These are phyloP conservation scores for Neodidymelliopsis sp. DNA, from an alignment of 2,329 filamentous ascomycete species.

Conservation along the genomic window DNA sequence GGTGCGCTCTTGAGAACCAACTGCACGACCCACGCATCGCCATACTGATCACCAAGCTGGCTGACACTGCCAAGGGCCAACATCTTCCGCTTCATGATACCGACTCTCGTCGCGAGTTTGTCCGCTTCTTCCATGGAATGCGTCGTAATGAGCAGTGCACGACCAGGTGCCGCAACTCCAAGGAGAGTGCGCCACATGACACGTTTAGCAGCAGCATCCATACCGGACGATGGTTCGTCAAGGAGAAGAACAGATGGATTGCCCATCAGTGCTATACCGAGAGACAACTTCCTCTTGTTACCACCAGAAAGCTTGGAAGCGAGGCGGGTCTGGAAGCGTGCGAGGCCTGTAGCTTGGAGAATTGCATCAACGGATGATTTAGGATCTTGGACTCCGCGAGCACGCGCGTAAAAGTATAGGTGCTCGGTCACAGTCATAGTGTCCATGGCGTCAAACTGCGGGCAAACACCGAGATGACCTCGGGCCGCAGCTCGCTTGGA, in stretches of 20 bases:
- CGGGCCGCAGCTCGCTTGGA: conserved; percentile 75
- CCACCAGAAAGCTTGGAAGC: conserved; percentile 83
- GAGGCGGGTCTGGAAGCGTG: conserved; percentile 74
- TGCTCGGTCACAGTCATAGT: conserved; percentile 90
- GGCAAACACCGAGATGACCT: conserved; percentile 85
- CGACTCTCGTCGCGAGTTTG: conserved; percentile 81
- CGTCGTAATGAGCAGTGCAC: conserved; percentile 87
- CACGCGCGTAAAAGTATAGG: conserved; percentile 83
- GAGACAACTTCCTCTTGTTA: conserved; percentile 89
- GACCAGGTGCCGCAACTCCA: conserved; percentile 71
- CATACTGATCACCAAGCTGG: conserved; percentile 75
- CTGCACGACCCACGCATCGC: conserved; percentile 81
- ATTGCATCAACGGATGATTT: conserved; percentile 80
- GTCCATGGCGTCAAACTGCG: conserved; percentile 79
- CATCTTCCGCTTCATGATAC: conserved; percentile 87
- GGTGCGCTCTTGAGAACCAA: conserved; percentile 79
- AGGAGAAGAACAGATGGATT: conserved; percentile 87
- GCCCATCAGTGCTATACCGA: conserved; percentile 91
- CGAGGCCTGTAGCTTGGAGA: conserved; percentile 80
- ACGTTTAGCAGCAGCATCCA: conserved; percentile 89
- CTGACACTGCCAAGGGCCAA: conserved; percentile 81
- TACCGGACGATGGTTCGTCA: conserved; percentile 86
- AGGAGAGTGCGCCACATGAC: conserved; percentile 91
- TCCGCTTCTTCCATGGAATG: conserved; percentile 97
- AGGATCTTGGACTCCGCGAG: conserved; percentile 78